Evolutionary conservation across 352 stramenopile species (phyloP).

Genomic region (Globisporangium sylvaticum): DNA sequence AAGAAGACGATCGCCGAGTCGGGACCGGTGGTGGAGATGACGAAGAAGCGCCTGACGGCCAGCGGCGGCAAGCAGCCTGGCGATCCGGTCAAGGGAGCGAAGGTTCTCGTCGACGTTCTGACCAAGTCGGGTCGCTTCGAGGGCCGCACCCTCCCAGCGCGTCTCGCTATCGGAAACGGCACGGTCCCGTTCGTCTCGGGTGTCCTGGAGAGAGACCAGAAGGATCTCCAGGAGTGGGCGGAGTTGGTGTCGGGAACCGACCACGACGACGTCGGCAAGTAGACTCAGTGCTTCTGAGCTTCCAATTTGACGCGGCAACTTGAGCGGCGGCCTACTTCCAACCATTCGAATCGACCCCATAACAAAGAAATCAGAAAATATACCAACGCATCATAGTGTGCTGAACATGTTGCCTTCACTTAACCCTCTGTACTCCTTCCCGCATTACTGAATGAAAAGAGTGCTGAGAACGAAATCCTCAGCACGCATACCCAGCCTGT

Average conservation of each 20-base stretch:
- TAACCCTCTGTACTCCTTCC: no score
- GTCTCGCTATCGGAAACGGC: conserved; percentile 2
- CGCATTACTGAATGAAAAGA: no score
- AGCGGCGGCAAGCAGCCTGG: conserved; percentile 8
- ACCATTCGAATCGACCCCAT: background rate
- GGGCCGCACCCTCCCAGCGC: conserved; percentile 4
- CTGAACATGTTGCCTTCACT: no score
- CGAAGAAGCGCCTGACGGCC: conserved; percentile 15
- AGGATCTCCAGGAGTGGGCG: conserved; percentile 4
- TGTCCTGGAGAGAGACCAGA: conserved; percentile 5
- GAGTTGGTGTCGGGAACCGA: conserved; percentile 1
- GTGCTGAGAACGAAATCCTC: no score
- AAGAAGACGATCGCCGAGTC: conserved; percentile 24
- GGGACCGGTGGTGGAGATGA: conserved; percentile 16
- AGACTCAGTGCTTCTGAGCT: background rate
- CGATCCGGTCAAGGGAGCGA: conserved; percentile 8
- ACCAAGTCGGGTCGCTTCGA: conserved; percentile 15
- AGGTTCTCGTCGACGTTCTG: conserved; percentile 16
- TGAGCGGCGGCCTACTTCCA: background rate
- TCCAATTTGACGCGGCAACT: background rate
- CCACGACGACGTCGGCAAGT: background rate
- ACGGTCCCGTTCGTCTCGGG: background rate
- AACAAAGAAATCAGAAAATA: background rate
- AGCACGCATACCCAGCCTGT: no score
- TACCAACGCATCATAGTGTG: no score